Evolutionary conservation across 192 early-diverging fungal genomes (phyloP), one percentile per base, ranked within the genome.

Genomic region (Entomortierella parvispora): DNA sequence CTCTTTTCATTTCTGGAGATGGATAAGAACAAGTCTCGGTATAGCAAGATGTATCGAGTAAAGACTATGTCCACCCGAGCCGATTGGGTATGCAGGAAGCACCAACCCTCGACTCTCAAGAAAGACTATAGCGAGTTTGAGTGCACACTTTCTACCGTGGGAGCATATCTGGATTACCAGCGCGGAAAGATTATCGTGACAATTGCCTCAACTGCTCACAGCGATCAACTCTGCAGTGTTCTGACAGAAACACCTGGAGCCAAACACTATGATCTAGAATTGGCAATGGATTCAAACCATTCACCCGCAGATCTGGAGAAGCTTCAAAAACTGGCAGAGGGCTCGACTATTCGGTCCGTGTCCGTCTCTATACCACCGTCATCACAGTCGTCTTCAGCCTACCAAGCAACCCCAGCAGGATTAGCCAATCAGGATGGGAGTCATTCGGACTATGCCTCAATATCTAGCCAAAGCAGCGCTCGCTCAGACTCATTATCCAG

Each of bases 401-500:
- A 9, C 37, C 5, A 40, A 9, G 37, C 37, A 12, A 12, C 37
- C 7, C 5, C 37, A 40, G 12, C 37, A n/a, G n/a, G n/a, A 9
- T 40, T 12, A 40, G 37, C 37, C 37, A 5, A 40, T 40, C 7
- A 40, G 37, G 48, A 51, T 28, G n/a, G n/a, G n/a, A 50, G 47
- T 11, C 25, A 28, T 9, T 47, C 58, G 29, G 58, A 61, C 45
- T 32, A 40, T 23, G 15, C 49, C 9, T 48, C 61, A 1, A 42
- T 26, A 12, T 40, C 22, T 0, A 37, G 48, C 37, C 32, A 11
- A 15, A 18, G 5, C 48, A 25, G 20, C 23, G 28, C 23, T 43
- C 59, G 47, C 31, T 62, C 59, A 48, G 59, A 47, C 49, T 49
- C 59, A 8, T 2, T 53, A 33, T 62, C 49, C 0, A 62, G 61